These are phyloP conservation scores for Leccinum disarticulatum DNA, from an alignment of 768 basidiomycete genomes.

Conservation along the genomic window DNA sequence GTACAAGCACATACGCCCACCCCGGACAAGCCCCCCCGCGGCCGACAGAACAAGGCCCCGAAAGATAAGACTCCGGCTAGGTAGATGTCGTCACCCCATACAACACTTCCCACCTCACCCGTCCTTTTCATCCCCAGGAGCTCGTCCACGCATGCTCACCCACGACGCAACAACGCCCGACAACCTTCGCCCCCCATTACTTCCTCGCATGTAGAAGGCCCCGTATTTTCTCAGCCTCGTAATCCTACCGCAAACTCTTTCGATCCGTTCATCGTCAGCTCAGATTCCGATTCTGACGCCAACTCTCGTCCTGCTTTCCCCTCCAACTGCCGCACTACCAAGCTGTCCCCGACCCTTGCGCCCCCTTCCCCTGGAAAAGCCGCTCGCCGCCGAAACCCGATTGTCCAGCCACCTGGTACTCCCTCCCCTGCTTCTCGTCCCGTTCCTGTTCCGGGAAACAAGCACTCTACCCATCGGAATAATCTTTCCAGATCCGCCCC, in stretches of 20 bases:
- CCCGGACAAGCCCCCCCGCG: conserved; percentile 33
- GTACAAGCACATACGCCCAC: conserved; percentile 12
- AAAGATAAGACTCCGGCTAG: conserved; percentile 46
- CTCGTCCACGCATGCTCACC: conserved; percentile 42
- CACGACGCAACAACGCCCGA: conserved; percentile 53
- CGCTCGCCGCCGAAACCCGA: conserved; percentile 55
- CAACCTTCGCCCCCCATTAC: conserved; percentile 62
- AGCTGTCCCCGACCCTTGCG: conserved; percentile 41
- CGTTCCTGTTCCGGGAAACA: conserved; percentile 48
- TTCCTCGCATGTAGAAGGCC: conserved; percentile 70
- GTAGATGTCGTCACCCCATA: conserved; percentile 29
- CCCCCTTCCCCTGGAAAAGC: conserved; percentile 54
- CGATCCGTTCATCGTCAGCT: conserved; percentile 52
- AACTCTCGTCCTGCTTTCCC: conserved; percentile 35
- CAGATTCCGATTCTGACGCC: conserved; percentile 40
- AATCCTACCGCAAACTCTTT: conserved; percentile 41
- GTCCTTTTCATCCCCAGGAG: conserved; percentile 35
- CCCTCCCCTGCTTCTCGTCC: conserved; percentile 42
- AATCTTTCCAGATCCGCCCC: conserved; percentile 56
- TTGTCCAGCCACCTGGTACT: conserved; percentile 30
- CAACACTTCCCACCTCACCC: conserved; percentile 3
- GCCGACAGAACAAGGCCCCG: conserved; percentile 37
- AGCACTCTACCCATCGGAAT: conserved; percentile 15
- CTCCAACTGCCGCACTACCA: conserved; percentile 18
- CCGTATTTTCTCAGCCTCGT: conserved; percentile 26